A percentile compares a stretch with the other conserved stretches of the same genome.
phyloP scores from a whole-genome alignment of 1,284 basidiomycete genomes.

The Malassezia caprae region DNA sequence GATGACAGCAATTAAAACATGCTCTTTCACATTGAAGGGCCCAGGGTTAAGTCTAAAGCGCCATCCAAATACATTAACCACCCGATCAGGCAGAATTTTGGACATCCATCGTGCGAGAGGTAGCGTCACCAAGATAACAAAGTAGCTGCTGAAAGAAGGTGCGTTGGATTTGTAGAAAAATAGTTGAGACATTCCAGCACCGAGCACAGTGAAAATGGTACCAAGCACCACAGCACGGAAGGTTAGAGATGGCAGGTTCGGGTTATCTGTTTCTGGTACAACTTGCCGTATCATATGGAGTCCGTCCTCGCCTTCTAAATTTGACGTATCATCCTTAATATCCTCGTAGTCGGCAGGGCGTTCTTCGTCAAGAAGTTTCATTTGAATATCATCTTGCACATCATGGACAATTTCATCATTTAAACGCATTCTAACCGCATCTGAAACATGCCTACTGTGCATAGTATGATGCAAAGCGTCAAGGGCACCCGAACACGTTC shows the following conservation, averaged over 20 bases:
- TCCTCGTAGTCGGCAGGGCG: neutral
- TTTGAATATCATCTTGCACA: slow-evolving; percentile 1
- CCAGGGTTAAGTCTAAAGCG: slow-evolving; percentile 52
- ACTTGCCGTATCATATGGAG: slow-evolving; percentile 44
- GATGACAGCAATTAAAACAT: slow-evolving; percentile 50
- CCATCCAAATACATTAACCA: slow-evolving; percentile 37
- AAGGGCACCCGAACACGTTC: neutral
- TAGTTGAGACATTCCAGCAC: slow-evolving; percentile 49
- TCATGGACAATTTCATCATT: neutral
- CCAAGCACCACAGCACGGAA: slow-evolving; percentile 54
- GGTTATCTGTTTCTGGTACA: slow-evolving; percentile 54
- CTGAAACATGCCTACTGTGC: slow-evolving; percentile 1
- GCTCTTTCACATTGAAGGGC: slow-evolving; percentile 51
- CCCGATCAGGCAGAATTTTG: slow-evolving; percentile 32
- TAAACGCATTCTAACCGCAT: neutral
- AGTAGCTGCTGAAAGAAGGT: slow-evolving; percentile 54
- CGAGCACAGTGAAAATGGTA: slow-evolving; percentile 52
- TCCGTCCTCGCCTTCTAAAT: slow-evolving; percentile 38
- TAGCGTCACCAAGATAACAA: slow-evolving; percentile 53
- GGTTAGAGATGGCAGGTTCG: slow-evolving; percentile 53
- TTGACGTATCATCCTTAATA: slow-evolving; percentile 1
- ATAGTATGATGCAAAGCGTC: neutral
- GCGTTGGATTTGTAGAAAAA: slow-evolving; percentile 44
- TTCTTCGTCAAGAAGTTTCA: slow-evolving; percentile 8
- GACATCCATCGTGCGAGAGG: slow-evolving; percentile 51